phyloP scores from a whole-genome alignment of 306 rosid species.

The Vigna mungo region DNA sequence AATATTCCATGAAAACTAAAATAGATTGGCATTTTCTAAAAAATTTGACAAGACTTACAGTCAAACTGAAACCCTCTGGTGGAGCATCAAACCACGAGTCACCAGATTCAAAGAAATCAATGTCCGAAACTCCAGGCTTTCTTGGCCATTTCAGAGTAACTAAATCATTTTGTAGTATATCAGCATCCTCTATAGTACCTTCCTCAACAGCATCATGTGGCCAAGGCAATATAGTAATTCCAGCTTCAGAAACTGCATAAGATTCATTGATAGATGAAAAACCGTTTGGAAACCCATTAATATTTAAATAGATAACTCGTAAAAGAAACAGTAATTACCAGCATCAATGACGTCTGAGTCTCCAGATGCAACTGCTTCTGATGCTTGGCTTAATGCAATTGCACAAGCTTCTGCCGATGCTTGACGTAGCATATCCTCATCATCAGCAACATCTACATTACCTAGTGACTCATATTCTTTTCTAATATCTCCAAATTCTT shows the following conservation, averaged over 20 bases:
- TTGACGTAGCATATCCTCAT: slow-evolving; percentile 53
- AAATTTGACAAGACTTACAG: slow-evolving; percentile 53
- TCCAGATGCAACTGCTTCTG: slow-evolving; percentile 75
- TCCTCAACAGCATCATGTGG: slow-evolving; percentile 54
- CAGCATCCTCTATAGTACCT: slow-evolving; percentile 44
- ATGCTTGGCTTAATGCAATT: slow-evolving; percentile 72
- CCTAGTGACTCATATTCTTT: slow-evolving; percentile 35
- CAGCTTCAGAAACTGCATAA: slow-evolving; percentile 80
- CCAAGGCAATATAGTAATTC: slow-evolving; percentile 71
- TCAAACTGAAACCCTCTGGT: slow-evolving; percentile 84
- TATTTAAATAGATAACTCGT: slow-evolving; percentile 36
- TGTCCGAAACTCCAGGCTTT: slow-evolving; percentile 61
- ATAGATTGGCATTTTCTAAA: slow-evolving; percentile 21
- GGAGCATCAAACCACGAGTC: slow-evolving; percentile 87
- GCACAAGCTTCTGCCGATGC: slow-evolving; percentile 92
- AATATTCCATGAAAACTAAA: slow-evolving; percentile 23
- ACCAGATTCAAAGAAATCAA: slow-evolving; percentile 70
- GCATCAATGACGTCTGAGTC: slow-evolving; percentile 63
- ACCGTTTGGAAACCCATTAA: slow-evolving; percentile 21
- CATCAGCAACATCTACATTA: slow-evolving; percentile 34
- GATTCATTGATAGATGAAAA: slow-evolving; percentile 15
- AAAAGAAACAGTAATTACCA: slow-evolving; percentile 57
- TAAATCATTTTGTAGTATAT: slow-evolving; percentile 56
- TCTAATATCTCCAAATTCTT: slow-evolving; percentile 51
- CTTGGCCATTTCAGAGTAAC: slow-evolving; percentile 69